Percentiles rank a stretch among this genome's conserved stretches.
Evolutionary conservation across 768 basidiomycete species (phyloP).

Genomic region (Rhizopogon vesiculosus): DNA sequence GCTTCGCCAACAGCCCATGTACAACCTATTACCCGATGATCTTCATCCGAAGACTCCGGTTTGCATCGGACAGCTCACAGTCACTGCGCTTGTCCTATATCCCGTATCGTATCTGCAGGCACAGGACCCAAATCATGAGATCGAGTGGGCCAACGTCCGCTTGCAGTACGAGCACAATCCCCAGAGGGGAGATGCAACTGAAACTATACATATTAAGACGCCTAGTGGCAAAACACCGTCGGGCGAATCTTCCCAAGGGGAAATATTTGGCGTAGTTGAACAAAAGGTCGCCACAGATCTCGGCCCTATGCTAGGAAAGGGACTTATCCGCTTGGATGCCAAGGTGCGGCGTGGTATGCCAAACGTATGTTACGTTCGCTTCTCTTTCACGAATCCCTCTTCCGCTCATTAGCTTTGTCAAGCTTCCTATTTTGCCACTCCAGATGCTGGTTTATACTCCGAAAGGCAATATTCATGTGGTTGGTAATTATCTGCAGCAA

Average conservation of each 20-base stretch:
- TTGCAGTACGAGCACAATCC: constrained; percentile 67
- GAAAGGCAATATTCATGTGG: constrained; percentile 84
- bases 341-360: constrained; percentile 63
- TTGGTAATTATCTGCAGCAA: constrained; percentile 71
- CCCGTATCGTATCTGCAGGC: constrained; percentile 63
- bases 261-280: constrained; percentile 80
- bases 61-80: constrained; percentile 82
- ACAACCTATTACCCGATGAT: constrained; percentile 43
- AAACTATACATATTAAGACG: constrained; percentile 76
- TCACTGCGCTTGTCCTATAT: constrained; percentile 82
- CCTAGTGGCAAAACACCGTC: constrained; percentile 46
- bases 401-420: constrained; percentile 8
- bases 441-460: constrained; percentile 91
- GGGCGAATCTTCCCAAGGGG: constrained; percentile 54
- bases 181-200: constrained; percentile 45
- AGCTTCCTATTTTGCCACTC: constrained; percentile 81
- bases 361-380: constrained; percentile 38
- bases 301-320: constrained; percentile 82
- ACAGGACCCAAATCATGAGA: constrained; percentile 38
- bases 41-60: constrained; percentile 78
- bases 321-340: constrained; percentile 75
- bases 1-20: constrained; percentile 20
- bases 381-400: constrained; percentile 11
- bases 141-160: constrained; percentile 67
- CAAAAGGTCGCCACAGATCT: constrained; percentile 77